Base-by-base conservation (phyloP, 1,284 basidiomycete species). In the Pholiota adiposa region DNA sequence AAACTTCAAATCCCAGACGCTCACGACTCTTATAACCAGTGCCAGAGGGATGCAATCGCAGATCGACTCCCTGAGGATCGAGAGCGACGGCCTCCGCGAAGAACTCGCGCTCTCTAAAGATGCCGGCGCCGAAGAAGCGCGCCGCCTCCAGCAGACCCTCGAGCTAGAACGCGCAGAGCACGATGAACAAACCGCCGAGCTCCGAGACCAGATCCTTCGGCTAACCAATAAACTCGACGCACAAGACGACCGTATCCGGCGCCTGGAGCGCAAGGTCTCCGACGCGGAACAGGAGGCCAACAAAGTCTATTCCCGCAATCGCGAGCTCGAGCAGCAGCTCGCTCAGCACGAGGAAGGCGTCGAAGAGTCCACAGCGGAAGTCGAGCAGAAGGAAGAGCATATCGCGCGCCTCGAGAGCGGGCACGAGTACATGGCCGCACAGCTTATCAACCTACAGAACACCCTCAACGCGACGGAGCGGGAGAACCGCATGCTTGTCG, bases 401-500 rank as follows among this genome's bases (percentile, higher is more conserved):
- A 64, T 69, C 40, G 53, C 54, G 16, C 61, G 60, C 43, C 61
- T 69, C n/a, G 62, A 63, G 31, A 60, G 49, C 49, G 62, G 54
- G 44, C 60, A 63, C 55, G 54, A 63, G 33, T 63, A 63, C 27
- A 48, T 67, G 25, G 55, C 62, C 9, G 58, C 61, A 16, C 64
- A 65, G 49, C 62, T 72, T n/a, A 60, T 66, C 33, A 58, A 67
- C 9, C 56, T 72, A 18, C 66, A 67, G 38, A 55, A 59, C 9
- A 67, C 69, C 41, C 41, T 68, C 29, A 70, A 70, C 33, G 59
- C 66, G 9, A 64, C 69, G 41, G 70, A 73, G 29, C 69, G 74
- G 19, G 69, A 70, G 18, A 74, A 75, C 46, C 68, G 69, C 18
- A 68, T 75, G 67, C 65, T 74, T 53, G 57, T 70, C 43, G 74